Evolutionary conservation across 352 stramenopile genomes (phyloP).

Genomic region (Blastocystis sp.): DNA sequence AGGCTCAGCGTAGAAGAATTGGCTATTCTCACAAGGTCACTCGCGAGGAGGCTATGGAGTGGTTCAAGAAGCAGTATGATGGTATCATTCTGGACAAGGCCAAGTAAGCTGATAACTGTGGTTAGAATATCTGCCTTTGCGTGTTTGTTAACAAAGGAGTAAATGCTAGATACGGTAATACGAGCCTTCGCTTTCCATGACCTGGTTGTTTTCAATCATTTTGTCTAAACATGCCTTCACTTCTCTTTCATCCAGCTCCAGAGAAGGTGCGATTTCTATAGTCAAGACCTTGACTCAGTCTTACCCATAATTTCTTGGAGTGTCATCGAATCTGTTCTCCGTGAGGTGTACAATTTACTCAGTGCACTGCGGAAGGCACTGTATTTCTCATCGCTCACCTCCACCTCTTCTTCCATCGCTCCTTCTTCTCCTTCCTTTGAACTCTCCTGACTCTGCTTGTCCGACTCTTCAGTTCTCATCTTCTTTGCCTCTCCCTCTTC

Average conservation of each 20-base stretch:
- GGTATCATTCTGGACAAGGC: conserved; percentile 63
- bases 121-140: conserved; percentile 53
- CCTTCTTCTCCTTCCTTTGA: neutral
- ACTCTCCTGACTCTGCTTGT: neutral
- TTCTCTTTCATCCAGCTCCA: neutral
- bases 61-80: conserved; percentile 63
- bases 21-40: conserved; percentile 79
- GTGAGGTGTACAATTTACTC: neutral
- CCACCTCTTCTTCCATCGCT: neutral
- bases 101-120: conserved; percentile 68
- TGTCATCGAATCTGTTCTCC: neutral
- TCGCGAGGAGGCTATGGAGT: conserved; percentile 55
- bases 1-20: conserved; percentile 92
- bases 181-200: neutral
- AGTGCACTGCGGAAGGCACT: neutral
- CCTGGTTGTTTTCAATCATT: conserved; percentile 38
- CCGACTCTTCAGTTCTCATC: neutral
- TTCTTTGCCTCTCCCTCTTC: neutral
- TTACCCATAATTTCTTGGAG: neutral
- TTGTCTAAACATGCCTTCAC: neutral
- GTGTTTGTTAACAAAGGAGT: neutral
- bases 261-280: neutral
- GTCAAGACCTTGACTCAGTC: neutral
- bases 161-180: conserved; percentile 53
- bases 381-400: neutral